Base-by-base conservation (phyloP, 2,329 filamentous ascomycete genomes). In the Aspergillus aculeatinus region DNA sequence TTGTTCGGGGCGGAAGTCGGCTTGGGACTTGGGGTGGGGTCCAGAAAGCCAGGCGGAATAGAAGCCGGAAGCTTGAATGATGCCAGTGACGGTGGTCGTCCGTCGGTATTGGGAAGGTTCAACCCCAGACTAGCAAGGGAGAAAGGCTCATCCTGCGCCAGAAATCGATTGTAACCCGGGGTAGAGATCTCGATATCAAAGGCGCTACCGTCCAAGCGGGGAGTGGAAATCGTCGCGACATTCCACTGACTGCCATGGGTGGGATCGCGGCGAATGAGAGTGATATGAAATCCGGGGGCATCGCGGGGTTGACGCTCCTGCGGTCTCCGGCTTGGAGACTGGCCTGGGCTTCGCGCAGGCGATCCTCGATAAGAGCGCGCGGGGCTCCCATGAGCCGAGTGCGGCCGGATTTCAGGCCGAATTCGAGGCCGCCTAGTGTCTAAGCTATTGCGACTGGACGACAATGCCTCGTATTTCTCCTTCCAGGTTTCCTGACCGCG, bases 191-290 rank as follows among this genome's bases (percentile, higher is more conserved):
- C 83, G 11, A 88, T 78, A 44, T 81, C 79, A 57, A 82, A 78
- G 2, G 72, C 59, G 39, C 71, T 68, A 54, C 65, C 67, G 54
- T 71, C 72, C 58, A 67, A 63, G 39, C 62, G 68, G 39, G 70
- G 68, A 48, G 74, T 77, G 48, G 81, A 82, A 52, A 92, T 82
- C 57, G 82, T 86, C 23, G 87, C 90, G 12, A 92, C 83, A 69
- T 92, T 92, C 89, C 89, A 92, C 72, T 92, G 90, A 57, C 81
- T 81, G 7, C 86, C 86, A 9, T 87, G 85, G 23, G 83, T 80
- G 1, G 88, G 88, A 70, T 92, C 88, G 64, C 89, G 85, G n/a
- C 90, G 87, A 67, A 92, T 91, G 14, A 93, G 74, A 0, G 86
- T 88, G 50, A 81, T 73, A 57, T 72, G 71, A 55, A 78, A 78